These are phyloP conservation scores for Chenopodium formosanum DNA, from an alignment of 148 eudicot species.

Conservation along the genomic window DNA sequence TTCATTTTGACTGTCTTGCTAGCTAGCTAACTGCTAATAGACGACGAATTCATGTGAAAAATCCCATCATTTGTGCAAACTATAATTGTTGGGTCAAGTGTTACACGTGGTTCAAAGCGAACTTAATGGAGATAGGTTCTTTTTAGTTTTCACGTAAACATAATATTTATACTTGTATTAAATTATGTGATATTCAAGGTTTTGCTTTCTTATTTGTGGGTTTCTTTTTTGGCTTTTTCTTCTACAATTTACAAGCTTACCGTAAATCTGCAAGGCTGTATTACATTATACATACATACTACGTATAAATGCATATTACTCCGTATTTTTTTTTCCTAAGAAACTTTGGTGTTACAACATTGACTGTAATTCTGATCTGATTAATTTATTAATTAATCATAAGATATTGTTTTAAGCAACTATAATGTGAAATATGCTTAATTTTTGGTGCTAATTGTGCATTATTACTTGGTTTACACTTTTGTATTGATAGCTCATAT, in stretches of 20 bases:
- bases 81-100: slow-evolving; percentile 17
- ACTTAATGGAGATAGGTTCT: slow-evolving; percentile 6
- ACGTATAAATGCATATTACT: neutral
- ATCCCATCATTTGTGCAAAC: slow-evolving; percentile 17
- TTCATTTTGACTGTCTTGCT: neutral
- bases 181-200: slow-evolving; percentile 12
- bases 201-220: neutral
- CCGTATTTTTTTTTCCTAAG: neutral
- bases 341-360: slow-evolving; percentile 22
- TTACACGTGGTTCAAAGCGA: slow-evolving; percentile 22
- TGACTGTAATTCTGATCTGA: neutral
- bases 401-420: slow-evolving; percentile 9
- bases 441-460: neutral
- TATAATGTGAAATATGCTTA: neutral
- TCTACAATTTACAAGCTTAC: neutral
- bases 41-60: neutral
- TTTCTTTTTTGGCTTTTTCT: neutral
- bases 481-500: neutral
- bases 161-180: neutral
- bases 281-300: too few species aligned
- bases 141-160: slow-evolving; percentile 12
- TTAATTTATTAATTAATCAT: neutral
- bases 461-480: slow-evolving; percentile 1
- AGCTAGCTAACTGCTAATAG: neutral
- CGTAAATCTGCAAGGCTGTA: neutral